Percentiles rank a stretch among this genome's conserved stretches.
Conservation (phyloP, 768 basidiomycete genomes). For the Macrocybe gigantea region DNA sequence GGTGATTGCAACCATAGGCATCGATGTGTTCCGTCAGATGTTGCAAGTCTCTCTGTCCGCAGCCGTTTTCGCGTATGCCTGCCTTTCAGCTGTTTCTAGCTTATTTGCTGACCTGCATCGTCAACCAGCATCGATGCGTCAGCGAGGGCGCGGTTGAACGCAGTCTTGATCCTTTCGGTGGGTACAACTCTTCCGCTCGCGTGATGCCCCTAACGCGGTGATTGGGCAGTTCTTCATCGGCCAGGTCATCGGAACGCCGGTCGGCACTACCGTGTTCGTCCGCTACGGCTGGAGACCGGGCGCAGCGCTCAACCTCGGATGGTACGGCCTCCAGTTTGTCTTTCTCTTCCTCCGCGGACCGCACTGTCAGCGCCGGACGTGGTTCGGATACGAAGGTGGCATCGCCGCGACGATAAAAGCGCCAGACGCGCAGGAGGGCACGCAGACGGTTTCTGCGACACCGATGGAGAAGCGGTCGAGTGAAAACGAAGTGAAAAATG, state of each 20-base stretch:
- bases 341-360: conserved; percentile 56
- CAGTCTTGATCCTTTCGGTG: conserved; percentile 57
- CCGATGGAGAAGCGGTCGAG: too few relatives aligned
- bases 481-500: too few relatives aligned
- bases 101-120: conserved; percentile 1
- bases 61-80: conserved; percentile 38
- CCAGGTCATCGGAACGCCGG: conserved; percentile 66
- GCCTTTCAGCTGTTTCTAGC: background rate
- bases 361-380: conserved; percentile 40
- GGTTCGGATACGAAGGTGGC: conserved; percentile 55
- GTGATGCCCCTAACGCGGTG: background rate
- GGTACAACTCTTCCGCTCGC: conserved; percentile 10
- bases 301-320: conserved; percentile 46
- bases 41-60: conserved; percentile 53
- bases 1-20: conserved; percentile 50
- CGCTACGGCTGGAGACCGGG: conserved; percentile 59
- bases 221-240: conserved; percentile 48
- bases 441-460: too few relatives aligned
- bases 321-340: conserved; percentile 42
- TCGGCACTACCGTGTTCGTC: conserved; percentile 60
- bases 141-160: conserved; percentile 60
- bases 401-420: conserved; percentile 8
- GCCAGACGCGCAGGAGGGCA: too few relatives aligned
- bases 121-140: conserved; percentile 18
- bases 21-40: conserved; percentile 57